Evolutionary conservation across 805 yeast genomes (phyloP).

Genomic region (Clavispora vitiphila): DNA sequence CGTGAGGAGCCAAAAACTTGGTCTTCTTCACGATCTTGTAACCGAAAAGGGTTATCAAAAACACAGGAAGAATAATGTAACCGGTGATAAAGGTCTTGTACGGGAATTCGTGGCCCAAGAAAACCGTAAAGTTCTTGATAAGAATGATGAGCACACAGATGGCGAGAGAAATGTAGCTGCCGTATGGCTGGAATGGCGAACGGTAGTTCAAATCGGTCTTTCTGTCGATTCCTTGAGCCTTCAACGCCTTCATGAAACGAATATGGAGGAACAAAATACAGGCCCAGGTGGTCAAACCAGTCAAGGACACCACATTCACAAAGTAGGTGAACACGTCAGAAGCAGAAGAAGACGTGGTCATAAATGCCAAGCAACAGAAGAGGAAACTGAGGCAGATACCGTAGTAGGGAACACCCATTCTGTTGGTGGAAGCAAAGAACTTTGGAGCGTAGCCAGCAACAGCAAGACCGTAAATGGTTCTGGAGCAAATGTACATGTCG

Average conservation of each 20-base stretch:
- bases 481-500: slow-evolving; percentile 17
- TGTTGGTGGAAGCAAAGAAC: slow-evolving; percentile 41
- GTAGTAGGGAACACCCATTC: slow-evolving; percentile 65
- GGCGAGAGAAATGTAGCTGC: slow-evolving; percentile 52
- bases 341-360: slow-evolving; percentile 58
- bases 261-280: slow-evolving; percentile 65
- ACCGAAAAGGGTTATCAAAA: slow-evolving; percentile 48
- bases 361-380: slow-evolving; percentile 64
- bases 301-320: slow-evolving; percentile 71
- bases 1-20: slow-evolving; percentile 44
- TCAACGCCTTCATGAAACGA: slow-evolving; percentile 58
- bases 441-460: slow-evolving; percentile 24
- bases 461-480: slow-evolving; percentile 18
- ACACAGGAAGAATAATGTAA: slow-evolving; percentile 70
- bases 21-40: slow-evolving; percentile 55
- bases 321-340: slow-evolving; percentile 59
- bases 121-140: slow-evolving; percentile 63
- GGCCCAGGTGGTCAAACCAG: slow-evolving; percentile 72
- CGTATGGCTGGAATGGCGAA: slow-evolving; percentile 70
- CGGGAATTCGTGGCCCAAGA: slow-evolving; percentile 45
- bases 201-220: slow-evolving; percentile 46
- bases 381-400: slow-evolving; percentile 46
- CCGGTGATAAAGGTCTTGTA: slow-evolving; percentile 70
- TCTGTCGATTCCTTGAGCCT: slow-evolving; percentile 62
- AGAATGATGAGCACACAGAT: slow-evolving; percentile 53